Evolutionary conservation across 257 asterid genomes (phyloP).

Genomic region (Primulina huaijiensis): DNA sequence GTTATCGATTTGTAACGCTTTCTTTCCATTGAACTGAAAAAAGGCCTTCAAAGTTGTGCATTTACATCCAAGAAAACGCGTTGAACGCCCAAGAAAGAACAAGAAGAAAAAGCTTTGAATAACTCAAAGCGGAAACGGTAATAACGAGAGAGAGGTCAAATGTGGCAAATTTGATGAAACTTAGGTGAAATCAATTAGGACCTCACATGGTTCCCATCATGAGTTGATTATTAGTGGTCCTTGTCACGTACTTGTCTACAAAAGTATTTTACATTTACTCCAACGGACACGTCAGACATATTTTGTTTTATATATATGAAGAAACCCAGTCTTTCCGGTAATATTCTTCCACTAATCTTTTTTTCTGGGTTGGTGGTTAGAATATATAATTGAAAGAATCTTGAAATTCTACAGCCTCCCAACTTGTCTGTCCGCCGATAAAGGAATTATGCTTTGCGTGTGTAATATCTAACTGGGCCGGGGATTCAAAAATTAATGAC

Average conservation of each 20-base stretch:
- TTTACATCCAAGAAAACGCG: constrained; percentile 32
- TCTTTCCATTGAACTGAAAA: constrained; percentile 44
- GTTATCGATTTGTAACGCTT: constrained; percentile 37
- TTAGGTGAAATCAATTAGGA: constrained; percentile 38
- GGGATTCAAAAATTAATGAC: too few species aligned
- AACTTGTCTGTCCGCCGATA: background rate
- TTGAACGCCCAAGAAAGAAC: constrained; percentile 58
- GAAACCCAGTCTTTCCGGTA: background rate
- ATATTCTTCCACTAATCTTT: background rate
- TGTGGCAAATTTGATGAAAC: constrained; percentile 24
- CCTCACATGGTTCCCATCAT: constrained; percentile 57
- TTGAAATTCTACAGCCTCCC: constrained; percentile 5
- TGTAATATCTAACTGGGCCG: too few species aligned
- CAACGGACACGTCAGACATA: background rate
- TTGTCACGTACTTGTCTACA: constrained; percentile 35
- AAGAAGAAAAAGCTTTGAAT: constrained; percentile 28
- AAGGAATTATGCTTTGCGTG: background rate
- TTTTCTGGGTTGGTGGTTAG: background rate
- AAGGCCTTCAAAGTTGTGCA: constrained; percentile 8
- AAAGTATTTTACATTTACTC: too few species aligned
- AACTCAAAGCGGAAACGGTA: constrained; percentile 34
- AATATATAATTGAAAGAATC: constrained; percentile 7
- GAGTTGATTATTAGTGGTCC: constrained; percentile 37
- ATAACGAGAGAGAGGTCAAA: constrained; percentile 31
- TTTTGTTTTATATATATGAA: too few species aligned